phyloP scores from a whole-genome alignment of 2,329 filamentous ascomycete species.

The Venturia aucupariae region DNA sequence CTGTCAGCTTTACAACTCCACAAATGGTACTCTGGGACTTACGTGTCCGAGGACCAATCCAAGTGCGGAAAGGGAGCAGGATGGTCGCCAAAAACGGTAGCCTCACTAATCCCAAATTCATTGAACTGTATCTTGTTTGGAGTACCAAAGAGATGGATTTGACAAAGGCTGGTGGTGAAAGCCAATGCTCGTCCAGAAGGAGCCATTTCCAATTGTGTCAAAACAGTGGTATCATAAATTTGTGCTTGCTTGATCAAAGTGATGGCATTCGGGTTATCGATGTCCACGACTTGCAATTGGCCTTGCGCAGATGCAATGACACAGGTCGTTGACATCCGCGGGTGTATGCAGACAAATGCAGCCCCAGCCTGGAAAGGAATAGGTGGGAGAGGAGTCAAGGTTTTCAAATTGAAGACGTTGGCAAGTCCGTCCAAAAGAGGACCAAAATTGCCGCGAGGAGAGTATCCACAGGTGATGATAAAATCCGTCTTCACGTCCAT shows the following conservation, averaged over 20 bases:
- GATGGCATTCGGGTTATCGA: slow-evolving; percentile 86
- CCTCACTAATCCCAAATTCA: slow-evolving; percentile 60
- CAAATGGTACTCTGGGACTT: slow-evolving; percentile 25
- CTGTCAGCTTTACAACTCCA: slow-evolving; percentile 1
- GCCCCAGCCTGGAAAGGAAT: slow-evolving; percentile 89
- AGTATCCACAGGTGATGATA: slow-evolving; percentile 90
- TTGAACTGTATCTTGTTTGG: slow-evolving; percentile 79
- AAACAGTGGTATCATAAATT: slow-evolving; percentile 53
- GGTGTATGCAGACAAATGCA: slow-evolving; percentile 93
- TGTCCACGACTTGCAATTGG: slow-evolving; percentile 89
- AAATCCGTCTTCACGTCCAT: slow-evolving; percentile 97
- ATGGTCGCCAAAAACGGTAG: slow-evolving; percentile 62
- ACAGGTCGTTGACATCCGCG: slow-evolving; percentile 86
- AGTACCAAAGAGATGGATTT: slow-evolving; percentile 81
- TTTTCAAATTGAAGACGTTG: slow-evolving; percentile 93
- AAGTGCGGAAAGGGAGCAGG: slow-evolving; percentile 49
- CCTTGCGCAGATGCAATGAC: slow-evolving; percentile 88
- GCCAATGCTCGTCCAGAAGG: slow-evolving; percentile 80
- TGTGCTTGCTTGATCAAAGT: slow-evolving; percentile 71
- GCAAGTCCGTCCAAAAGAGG: slow-evolving; percentile 87
- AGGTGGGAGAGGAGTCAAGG: slow-evolving; percentile 74
- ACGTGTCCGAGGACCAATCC: slow-evolving; percentile 65
- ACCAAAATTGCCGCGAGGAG: slow-evolving; percentile 66
- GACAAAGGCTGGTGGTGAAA: slow-evolving; percentile 67
- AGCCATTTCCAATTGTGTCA: slow-evolving; percentile 76